A percentile compares a stretch with the other conserved stretches of the same genome.
phyloP scores from a whole-genome alignment of 495 filamentous ascomycete species.

The Penicillium verhagenii region DNA sequence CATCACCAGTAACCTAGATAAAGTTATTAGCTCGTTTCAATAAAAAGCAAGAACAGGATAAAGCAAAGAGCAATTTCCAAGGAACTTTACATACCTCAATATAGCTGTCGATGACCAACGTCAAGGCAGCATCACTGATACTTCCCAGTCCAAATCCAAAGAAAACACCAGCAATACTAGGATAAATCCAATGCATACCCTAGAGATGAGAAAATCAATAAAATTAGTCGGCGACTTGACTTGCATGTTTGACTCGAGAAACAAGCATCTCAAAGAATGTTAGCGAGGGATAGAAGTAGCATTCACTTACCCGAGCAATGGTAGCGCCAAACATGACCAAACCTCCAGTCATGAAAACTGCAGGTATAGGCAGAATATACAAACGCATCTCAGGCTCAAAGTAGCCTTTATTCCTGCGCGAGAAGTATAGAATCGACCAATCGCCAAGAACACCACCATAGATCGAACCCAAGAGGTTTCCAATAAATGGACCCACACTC shows the following conservation, averaged over 20 bases:
- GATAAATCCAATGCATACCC: slow-evolving; percentile 41
- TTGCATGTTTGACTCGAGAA: too few species aligned
- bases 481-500: slow-evolving; percentile 41
- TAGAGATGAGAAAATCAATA: slow-evolving; percentile 10
- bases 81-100: slow-evolving; percentile 26
- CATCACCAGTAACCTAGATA: slow-evolving; percentile 35
- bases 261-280: too few species aligned
- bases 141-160: slow-evolving; percentile 37
- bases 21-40: not conserved
- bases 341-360: slow-evolving; percentile 25
- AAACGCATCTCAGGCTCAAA: slow-evolving; percentile 47
- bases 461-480: slow-evolving; percentile 37
- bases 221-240: not conserved
- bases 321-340: slow-evolving; percentile 41
- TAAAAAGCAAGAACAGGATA: not conserved
- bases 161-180: slow-evolving; percentile 29
- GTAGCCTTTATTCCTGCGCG: slow-evolving; percentile 39
- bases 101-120: slow-evolving; percentile 38
- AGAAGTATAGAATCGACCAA: slow-evolving; percentile 34
- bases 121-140: slow-evolving; percentile 34
- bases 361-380: slow-evolving; percentile 37
- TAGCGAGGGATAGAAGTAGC: too few species aligned
- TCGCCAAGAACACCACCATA: slow-evolving; percentile 42
- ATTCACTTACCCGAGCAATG: slow-evolving; percentile 27
- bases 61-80: not conserved